phyloP scores from a whole-genome alignment of 305 asterid species.

The Striga hermonthica region DNA sequence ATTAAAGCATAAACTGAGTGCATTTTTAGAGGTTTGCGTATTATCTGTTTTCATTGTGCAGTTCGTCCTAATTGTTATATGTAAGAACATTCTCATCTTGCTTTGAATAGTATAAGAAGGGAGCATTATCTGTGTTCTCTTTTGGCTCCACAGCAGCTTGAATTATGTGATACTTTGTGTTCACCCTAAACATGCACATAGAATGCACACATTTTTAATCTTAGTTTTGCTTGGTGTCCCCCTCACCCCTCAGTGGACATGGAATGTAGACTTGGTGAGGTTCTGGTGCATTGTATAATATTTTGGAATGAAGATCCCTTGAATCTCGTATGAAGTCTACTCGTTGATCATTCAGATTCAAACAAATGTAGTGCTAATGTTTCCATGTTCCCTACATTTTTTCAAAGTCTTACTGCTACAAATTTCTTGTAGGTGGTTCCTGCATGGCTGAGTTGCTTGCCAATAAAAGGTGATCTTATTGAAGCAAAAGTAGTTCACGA shows the following conservation, averaged over 20 bases:
- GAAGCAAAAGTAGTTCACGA: conserved; percentile 96
- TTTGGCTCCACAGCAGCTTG: background rate
- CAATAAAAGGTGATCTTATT: conserved; percentile 78
- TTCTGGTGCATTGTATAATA: background rate
- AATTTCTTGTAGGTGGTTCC: conserved; percentile 63
- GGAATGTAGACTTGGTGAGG: background rate
- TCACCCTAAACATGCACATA: background rate
- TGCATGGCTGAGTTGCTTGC: conserved; percentile 92
- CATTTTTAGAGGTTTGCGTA: background rate
- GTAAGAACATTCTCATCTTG: background rate
- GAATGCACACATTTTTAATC: background rate
- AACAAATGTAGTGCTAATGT: background rate
- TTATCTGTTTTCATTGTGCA: background rate
- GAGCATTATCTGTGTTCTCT: background rate
- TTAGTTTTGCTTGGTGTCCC: no score
- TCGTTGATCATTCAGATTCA: background rate
- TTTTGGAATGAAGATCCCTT: background rate
- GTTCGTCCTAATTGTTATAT: background rate
- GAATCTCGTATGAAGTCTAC: background rate
- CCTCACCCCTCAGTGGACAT: background rate
- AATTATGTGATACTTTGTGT: background rate
- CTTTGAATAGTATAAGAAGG: background rate
- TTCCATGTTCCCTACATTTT: conserved; percentile 4
- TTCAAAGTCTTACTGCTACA: conserved; percentile 4
- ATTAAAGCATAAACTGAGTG: background rate